phyloP scores from a whole-genome alignment of 176 grass and related monocot species.

The Lolium rigidum region DNA sequence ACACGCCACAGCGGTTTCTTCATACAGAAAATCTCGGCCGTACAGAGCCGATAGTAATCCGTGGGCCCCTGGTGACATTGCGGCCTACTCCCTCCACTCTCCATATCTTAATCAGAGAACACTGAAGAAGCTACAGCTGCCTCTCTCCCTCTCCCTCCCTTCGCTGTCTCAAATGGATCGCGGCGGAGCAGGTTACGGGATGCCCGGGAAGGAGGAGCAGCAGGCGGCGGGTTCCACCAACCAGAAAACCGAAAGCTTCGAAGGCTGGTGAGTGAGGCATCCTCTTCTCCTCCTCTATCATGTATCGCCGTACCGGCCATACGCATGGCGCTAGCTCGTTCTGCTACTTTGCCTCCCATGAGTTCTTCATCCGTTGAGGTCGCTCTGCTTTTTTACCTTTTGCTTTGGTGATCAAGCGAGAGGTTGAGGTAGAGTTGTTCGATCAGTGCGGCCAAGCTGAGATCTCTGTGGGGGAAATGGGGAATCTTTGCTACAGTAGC shows the following conservation, averaged over 20 bases:
- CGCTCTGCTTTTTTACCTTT: background rate
- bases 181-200: background rate
- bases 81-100: background rate
- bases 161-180: slow-evolving; percentile 22
- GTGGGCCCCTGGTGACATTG: background rate
- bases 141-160: background rate
- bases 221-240: slow-evolving; percentile 37
- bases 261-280: slow-evolving; percentile 33
- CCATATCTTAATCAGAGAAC: background rate
- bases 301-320: background rate
- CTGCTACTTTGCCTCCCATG: background rate
- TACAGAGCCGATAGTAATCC: background rate
- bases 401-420: background rate
- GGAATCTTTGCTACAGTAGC: background rate
- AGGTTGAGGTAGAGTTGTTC: background rate
- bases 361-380: background rate
- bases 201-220: background rate
- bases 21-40: background rate
- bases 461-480: slow-evolving; percentile 13
- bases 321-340: background rate
- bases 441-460: background rate
- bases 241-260: slow-evolving; percentile 38
- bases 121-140: background rate
- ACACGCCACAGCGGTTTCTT: background rate
- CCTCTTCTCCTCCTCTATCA: background rate